Evolutionary conservation across 1,139 yeast species (phyloP).

Genomic region (Hansenula lynferdii): DNA sequence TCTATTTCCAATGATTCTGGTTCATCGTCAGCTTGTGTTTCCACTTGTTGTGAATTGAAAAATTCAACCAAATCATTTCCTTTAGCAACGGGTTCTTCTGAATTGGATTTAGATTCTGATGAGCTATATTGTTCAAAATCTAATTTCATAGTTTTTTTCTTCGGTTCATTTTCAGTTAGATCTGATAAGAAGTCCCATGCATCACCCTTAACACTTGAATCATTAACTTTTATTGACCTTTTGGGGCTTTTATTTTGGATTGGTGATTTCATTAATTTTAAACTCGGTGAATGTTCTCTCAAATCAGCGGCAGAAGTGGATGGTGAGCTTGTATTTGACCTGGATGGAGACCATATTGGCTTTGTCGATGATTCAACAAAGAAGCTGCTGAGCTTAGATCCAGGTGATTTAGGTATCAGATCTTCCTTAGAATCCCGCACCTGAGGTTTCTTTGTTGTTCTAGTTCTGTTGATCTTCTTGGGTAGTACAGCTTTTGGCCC

Average conservation of each 20-base stretch:
- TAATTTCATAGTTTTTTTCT: conserved; percentile 1
- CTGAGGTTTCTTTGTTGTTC: no score
- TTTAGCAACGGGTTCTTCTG: neutral
- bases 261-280: no score
- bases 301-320: no score
- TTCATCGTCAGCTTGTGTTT: neutral
- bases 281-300: no score
- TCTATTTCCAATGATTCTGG: neutral
- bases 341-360: conserved; percentile 17
- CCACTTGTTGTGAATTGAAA: neutral
- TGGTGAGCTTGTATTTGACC: conserved; percentile 6
- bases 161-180: neutral
- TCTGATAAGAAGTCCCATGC: conserved; percentile 17
- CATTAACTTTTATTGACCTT: neutral
- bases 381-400: conserved; percentile 7
- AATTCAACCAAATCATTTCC: neutral
- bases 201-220: conserved; percentile 1
- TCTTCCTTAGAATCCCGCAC: no score
- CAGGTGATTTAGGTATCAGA: neutral
- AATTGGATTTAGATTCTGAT: no score
- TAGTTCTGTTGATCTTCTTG: neutral
- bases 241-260: neutral
- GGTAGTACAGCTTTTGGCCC: neutral
- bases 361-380: conserved; percentile 19
- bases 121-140: neutral